Percentiles rank a stretch among this genome's conserved stretches.
These are phyloP conservation scores for Emmonsia crescens DNA, from an alignment of 2,329 filamentous ascomycete genomes.

Conservation along the genomic window DNA sequence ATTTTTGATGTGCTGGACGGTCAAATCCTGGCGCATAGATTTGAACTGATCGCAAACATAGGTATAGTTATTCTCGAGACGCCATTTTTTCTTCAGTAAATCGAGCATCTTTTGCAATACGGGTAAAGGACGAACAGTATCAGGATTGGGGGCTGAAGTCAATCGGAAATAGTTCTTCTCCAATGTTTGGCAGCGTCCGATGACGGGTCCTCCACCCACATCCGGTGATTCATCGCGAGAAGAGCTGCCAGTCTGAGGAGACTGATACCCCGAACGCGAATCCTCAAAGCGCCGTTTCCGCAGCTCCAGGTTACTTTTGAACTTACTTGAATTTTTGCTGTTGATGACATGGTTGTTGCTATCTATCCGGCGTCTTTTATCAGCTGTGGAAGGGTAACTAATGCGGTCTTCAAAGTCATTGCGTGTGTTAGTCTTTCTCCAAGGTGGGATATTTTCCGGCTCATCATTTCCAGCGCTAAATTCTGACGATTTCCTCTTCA, in stretches of 20 bases:
- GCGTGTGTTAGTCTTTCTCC: conserved; percentile 60
- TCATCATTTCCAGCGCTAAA: conserved; percentile 45
- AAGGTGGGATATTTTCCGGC: conserved; percentile 50
- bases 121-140: conserved; percentile 72
- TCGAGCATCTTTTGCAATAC: conserved; percentile 78
- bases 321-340: conserved; percentile 66
- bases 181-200: conserved; percentile 71
- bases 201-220: conserved; percentile 54
- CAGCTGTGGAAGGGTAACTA: conserved; percentile 47
- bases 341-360: conserved; percentile 16
- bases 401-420: conserved; percentile 62
- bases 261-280: conserved; percentile 31
- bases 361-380: conserved; percentile 41
- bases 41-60: conserved; percentile 99
- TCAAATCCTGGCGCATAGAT: conserved; percentile 93
- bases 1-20: conserved; percentile 92
- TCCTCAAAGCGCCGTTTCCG: conserved; percentile 76
- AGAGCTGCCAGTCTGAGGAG: conserved; percentile 26
- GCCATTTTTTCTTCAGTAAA: conserved; percentile 89
- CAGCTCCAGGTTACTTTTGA: conserved; percentile 73
- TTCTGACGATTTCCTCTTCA: conserved; percentile 71
- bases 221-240: conserved; percentile 39
- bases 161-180: conserved; percentile 94
- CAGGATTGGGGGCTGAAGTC: conserved; percentile 78
- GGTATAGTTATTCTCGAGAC: conserved; percentile 80